These are phyloP conservation scores for Kodamaea arcana DNA, from an alignment of 1,139 yeast genomes.

Conservation along the genomic window DNA sequence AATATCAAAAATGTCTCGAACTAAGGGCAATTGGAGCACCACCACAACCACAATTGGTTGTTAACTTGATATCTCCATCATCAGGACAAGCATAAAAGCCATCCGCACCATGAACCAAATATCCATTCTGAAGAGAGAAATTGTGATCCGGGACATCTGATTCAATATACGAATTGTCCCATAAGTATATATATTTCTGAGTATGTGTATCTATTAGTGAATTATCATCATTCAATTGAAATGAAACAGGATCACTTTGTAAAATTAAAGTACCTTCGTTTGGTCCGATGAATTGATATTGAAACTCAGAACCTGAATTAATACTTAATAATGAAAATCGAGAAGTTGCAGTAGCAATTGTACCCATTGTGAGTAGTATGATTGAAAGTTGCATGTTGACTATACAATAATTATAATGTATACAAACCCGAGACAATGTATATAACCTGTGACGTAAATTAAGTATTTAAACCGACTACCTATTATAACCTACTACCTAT, in stretches of 20 bases:
- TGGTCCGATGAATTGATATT: constrained; percentile 1
- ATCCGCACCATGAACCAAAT: constrained; percentile 7
- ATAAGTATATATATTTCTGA: constrained; percentile 4
- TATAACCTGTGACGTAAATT: no score
- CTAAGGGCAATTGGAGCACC: constrained; percentile 3
- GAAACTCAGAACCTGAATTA: constrained; percentile 6
- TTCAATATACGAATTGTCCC: constrained; percentile 2
- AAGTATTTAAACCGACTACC: no score
- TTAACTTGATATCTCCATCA: constrained; percentile 4
- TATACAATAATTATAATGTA: no score
- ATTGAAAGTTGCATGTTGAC: no score
- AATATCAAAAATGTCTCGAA: no score
- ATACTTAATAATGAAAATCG: constrained; percentile 8
- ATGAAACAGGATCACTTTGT: constrained; percentile 2
- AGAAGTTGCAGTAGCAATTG: constrained; percentile 23
- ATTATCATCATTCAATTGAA: constrained; percentile 6
- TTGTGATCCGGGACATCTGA: constrained; percentile 4
- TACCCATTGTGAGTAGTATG: constrained; percentile 17
- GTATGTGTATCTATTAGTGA: constrained; percentile 6
- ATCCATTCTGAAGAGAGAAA: constrained; percentile 8
- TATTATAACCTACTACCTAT: no score
- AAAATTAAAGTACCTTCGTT: constrained; percentile 5
- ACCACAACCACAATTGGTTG: constrained; percentile 4
- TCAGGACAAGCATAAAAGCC: constrained; percentile 8
- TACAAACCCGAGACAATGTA: no score